Evolutionary conservation across 1,139 yeast species (phyloP).

Genomic region (Magnusiomyces fungicola): DNA sequence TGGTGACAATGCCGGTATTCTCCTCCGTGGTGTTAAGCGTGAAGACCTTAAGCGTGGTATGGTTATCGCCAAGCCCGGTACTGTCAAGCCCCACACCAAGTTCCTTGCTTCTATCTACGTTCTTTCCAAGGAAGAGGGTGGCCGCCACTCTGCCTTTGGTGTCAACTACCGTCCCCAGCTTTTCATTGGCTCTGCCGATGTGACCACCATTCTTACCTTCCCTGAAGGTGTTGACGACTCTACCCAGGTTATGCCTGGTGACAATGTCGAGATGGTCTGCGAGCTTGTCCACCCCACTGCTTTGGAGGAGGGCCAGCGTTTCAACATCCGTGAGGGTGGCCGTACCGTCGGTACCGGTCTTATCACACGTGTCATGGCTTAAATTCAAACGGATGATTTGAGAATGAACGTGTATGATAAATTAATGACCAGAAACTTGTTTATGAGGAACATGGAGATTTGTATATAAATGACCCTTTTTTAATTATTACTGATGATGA

Average conservation of each 20-base stretch:
- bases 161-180: constrained; percentile 97
- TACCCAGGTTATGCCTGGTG: constrained; percentile 95
- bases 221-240: constrained; percentile 85
- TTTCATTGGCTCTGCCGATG: constrained; percentile 94
- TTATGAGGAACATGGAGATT: too few relatives aligned
- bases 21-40: constrained; percentile 97
- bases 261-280: constrained; percentile 94
- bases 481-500: too few relatives aligned
- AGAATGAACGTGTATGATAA: too few relatives aligned
- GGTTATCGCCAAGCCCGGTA: constrained; percentile 91
- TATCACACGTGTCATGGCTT: constrained; percentile 87
- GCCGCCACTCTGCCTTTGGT: constrained; percentile 97
- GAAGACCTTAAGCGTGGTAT: constrained; percentile 96
- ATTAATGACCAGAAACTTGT: too few relatives aligned
- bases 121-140: constrained; percentile 96
- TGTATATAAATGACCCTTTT: too few relatives aligned
- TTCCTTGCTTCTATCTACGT: constrained; percentile 90
- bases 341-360: constrained; percentile 98
- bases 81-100: constrained; percentile 89
- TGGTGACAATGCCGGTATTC: constrained; percentile 98
- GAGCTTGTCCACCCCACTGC: constrained; percentile 90
- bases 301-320: constrained; percentile 92
- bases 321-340: constrained; percentile 99
- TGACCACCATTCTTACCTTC: constrained; percentile 84
- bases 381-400: too few relatives aligned